Percentiles rank a stretch among this genome's conserved stretches.
phyloP scores from a whole-genome alignment of 352 stramenopile species.

The Globisporangium echinulatum region DNA sequence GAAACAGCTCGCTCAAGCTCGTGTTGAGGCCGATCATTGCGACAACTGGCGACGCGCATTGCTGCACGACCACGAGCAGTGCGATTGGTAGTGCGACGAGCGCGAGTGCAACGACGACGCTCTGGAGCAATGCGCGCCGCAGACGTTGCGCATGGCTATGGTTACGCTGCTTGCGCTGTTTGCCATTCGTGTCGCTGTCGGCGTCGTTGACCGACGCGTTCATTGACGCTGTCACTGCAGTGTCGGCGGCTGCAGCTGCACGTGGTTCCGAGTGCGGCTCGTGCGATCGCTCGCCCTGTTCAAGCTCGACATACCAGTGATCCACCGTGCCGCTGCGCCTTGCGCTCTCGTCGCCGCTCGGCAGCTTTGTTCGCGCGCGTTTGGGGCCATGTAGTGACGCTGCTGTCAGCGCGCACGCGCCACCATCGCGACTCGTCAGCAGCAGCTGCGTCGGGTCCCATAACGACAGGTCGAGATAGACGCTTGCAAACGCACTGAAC shows the following conservation, averaged over 20 bases:
- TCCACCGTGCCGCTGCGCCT: not conserved
- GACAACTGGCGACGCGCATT: constrained; percentile 10
- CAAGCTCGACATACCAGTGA: not conserved
- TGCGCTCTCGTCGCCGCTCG: not conserved
- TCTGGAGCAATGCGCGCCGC: not conserved
- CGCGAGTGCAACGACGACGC: not conserved
- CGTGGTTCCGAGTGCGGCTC: not conserved
- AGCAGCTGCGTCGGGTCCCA: constrained; percentile 8
- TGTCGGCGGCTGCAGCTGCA: not conserved
- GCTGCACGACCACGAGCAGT: not conserved
- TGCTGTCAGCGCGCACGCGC: not conserved
- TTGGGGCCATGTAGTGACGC: not conserved
- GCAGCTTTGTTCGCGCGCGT: not conserved
- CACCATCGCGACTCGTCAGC: not conserved
- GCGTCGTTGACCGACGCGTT: not conserved
- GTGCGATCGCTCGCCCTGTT: not conserved
- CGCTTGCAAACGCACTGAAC: constrained; percentile 13
- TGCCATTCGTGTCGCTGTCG: not conserved
- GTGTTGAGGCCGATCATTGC: constrained; percentile 31
- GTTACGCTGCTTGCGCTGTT: not conserved
- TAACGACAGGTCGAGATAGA: constrained; percentile 20
- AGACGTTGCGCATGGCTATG: not conserved
- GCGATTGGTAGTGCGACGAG: not conserved
- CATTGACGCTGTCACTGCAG: not conserved
- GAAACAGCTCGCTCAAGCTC: constrained; percentile 36